phyloP scores from a whole-genome alignment of 1,284 basidiomycete species.

The Nidula niveotomentosa region DNA sequence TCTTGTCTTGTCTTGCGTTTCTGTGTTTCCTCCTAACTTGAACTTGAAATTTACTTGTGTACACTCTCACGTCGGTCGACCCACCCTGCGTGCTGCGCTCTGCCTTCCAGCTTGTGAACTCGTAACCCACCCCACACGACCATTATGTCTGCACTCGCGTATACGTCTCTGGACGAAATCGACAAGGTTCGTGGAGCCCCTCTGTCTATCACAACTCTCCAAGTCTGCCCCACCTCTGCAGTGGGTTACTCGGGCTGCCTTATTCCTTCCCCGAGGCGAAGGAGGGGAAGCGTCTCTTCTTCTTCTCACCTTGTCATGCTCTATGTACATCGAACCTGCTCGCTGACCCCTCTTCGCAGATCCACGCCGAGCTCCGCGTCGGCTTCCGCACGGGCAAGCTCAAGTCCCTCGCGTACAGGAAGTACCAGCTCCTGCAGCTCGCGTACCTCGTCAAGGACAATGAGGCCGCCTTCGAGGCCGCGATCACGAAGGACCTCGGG shows the following conservation, averaged over 20 bases:
- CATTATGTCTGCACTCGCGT: conserved; percentile 26
- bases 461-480: conserved; percentile 48
- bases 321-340: no score
- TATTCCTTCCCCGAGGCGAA: not conserved
- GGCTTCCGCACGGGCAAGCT: conserved; percentile 61
- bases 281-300: no score
- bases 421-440: conserved; percentile 65
- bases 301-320: no score
- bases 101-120: no score
- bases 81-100: no score
- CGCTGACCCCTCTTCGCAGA: conserved; percentile 30
- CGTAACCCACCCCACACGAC: not conserved
- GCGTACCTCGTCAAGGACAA: conserved; percentile 72
- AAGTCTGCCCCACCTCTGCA: not conserved
- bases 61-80: no score
- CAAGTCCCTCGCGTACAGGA: conserved; percentile 58
- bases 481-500: conserved; percentile 56
- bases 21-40: no score
- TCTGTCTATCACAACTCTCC: not conserved
- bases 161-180: conserved; percentile 43
- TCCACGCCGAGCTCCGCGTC: conserved; percentile 46
- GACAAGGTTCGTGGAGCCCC: conserved; percentile 25
- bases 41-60: no score
- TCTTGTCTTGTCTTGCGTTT: no score
- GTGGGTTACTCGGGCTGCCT: not conserved